A percentile compares a stretch with the other conserved stretches of the same genome.
Evolutionary conservation across 371 early-diverging fungal genomes (phyloP).

Genomic region (Syncephalis plumigaleata): DNA sequence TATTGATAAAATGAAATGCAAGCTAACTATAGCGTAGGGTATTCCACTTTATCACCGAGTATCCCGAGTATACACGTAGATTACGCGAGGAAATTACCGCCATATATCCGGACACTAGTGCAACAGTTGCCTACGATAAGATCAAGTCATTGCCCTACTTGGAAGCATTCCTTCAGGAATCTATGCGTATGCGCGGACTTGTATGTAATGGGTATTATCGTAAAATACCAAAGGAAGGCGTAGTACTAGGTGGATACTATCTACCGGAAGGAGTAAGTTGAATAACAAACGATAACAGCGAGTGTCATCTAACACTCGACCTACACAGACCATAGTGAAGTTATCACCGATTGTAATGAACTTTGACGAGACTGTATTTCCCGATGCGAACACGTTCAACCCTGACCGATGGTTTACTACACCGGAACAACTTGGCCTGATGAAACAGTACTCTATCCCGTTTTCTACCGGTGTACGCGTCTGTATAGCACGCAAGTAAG

Average conservation of each 20-base stretch:
- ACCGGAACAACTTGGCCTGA: neutral
- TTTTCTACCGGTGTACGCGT: neutral
- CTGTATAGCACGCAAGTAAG: conserved; percentile 2
- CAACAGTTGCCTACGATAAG: neutral
- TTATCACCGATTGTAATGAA: neutral
- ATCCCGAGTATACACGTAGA: neutral
- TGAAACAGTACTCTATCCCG: neutral
- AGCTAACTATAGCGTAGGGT: too few species aligned
- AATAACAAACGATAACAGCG: too few species aligned
- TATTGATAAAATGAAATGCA: too few species aligned
- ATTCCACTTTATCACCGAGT: neutral
- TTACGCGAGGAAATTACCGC: neutral
- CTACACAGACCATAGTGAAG: neutral
- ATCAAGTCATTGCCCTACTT: neutral
- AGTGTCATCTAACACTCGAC: too few species aligned
- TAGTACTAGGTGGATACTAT: neutral
- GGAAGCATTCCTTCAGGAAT: neutral
- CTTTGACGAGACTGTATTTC: neutral
- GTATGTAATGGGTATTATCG: neutral
- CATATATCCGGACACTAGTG: neutral
- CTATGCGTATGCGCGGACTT: neutral
- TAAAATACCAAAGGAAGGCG: neutral
- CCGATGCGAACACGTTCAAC: neutral
- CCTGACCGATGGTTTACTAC: neutral
- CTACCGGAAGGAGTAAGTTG: too few species aligned